Evolutionary conservation across 1,284 basidiomycete species (phyloP), one percentile per base, ranked within the genome.

Genomic region (Trichosporon coremiiforme): DNA sequence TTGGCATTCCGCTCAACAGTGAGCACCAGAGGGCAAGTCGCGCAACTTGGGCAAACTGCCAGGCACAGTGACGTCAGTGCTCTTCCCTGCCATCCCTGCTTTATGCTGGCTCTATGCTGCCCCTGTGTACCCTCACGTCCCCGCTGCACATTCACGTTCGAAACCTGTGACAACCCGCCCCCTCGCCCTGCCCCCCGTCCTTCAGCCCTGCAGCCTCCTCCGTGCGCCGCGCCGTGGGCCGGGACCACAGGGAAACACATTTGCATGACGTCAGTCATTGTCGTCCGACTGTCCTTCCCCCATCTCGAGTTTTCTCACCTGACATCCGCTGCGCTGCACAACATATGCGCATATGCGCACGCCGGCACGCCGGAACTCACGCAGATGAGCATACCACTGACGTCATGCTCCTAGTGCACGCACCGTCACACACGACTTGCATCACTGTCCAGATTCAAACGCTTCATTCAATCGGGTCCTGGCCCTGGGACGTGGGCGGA

Each of bases 51-150:
- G 33, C 33, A 35, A 35, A 35, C 57, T 60, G 29, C 17, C 13
- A 62, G 57, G 57, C 57, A 62, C 57, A 62, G 53, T 62, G 57
- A 62, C 57, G 57, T 62, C 57, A 62, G 57, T 62, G 31, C 25
- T 25, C 25, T 25, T 25, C 25, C 25, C 25, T 25, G 25, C 25
- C 25, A 25, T 25, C 25, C 2, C 25, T 25, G 25, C 25, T 25
- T 1, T 3, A 25, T 25, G 25, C 25, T 25, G 25, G 2, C 25
- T 3, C 25, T 25, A 25, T 25, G 25, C 25, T 25, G 25, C 25
- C 25, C 25, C 25, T 25, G 25, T 25, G 25, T 25, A 3, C 25
- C 25, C 25, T 25, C 25, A 25, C 25, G 25, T n/a, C 2, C 33
- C 57, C 31, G 25, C 53, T 20, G 29, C 6, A 20, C 57, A 62